Evolutionary conservation across 345 rosid genomes (phyloP), one percentile per base, ranked within the genome.

Genomic region (Arabidopsis arenosa): DNA sequence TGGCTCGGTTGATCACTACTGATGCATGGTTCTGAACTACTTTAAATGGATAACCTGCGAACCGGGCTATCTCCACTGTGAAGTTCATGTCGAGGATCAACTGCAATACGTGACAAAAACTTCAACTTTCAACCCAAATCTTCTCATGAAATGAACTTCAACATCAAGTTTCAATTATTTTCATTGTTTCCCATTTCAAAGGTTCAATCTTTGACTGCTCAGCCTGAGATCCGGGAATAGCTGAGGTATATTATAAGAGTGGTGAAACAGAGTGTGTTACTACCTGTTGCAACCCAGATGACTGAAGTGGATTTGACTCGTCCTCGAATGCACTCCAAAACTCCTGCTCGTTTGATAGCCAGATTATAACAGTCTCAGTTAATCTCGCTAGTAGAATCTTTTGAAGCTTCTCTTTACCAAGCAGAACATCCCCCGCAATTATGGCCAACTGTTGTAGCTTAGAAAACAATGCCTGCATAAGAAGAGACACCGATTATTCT

Each of bases 71-170:
- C 85, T 95, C 99, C 48, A 95, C 97, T n/a, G 99, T 95, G 84
- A 95, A 95, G 80, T 92, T 97, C 99, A 95, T 95, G 75, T 95
- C 98, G 14, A 95, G 97, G 63, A 95, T 90, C 74, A 95, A 86
- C 99, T 90, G 97, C 79, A 83, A 80, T 18, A 67, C 30, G 1
- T 33, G 53, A 60, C 64, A 41, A 52, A 43, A 33, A 33, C 36
- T 55, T 67, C 17, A 37, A 48, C 36, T 68, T 48, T 30, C 6
- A 9, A 58, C 40, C 51, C 33, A 36, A 32, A 53, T 68, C 63
- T 40, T 51, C 57, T 58, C 18, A 61, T 39, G 6, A 61, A 12
- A 41, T 41, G 13, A 62, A 26, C 18, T 62, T 39, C 28, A 68
- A 51, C 23, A 17, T 64, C 32, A 41, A 47, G 2, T 26, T 45